Percentiles rank a stretch among this genome's conserved stretches.
phyloP scores from a whole-genome alignment of 345 rosid genomes.

The Alliaria petiolata region DNA sequence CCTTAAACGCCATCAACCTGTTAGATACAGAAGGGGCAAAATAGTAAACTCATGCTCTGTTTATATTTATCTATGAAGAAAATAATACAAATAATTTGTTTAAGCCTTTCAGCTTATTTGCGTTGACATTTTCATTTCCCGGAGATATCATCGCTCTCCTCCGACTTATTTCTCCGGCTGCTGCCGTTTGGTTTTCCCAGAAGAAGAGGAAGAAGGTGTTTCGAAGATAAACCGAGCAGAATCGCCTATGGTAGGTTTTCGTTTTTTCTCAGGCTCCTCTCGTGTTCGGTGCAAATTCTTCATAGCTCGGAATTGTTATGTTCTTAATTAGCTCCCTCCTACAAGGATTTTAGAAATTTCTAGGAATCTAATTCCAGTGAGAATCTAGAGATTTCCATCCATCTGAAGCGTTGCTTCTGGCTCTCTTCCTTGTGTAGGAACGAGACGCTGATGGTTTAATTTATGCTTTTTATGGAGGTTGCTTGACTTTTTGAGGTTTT shows the following conservation, averaged over 20 bases:
- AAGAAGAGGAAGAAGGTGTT: background rate
- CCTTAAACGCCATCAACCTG: too few relatives aligned
- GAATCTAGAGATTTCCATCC: too few relatives aligned
- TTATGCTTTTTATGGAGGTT: background rate
- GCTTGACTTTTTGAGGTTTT: conserved; percentile 12
- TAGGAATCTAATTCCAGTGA: background rate
- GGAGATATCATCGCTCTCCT: too few relatives aligned
- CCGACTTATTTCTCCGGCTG: conserved; percentile 5
- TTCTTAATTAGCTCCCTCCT: too few relatives aligned
- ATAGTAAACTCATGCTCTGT: background rate
- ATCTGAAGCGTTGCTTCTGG: too few relatives aligned
- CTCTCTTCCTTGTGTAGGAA: too few relatives aligned
- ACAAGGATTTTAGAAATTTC: background rate
- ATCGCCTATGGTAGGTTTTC: conserved; percentile 12
- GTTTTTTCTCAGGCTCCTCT: too few relatives aligned
- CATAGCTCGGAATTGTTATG: too few relatives aligned
- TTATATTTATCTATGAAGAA: background rate
- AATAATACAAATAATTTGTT: too few relatives aligned
- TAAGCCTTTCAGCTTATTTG: too few relatives aligned
- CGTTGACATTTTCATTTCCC: background rate
- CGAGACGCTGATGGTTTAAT: background rate
- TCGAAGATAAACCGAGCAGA: background rate
- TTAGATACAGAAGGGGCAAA: background rate
- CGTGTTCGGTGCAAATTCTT: background rate
- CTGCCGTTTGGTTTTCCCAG: background rate